These are phyloP conservation scores for Solanum boliviense DNA, from an alignment of 257 asterid species.

Conservation along the genomic window DNA sequence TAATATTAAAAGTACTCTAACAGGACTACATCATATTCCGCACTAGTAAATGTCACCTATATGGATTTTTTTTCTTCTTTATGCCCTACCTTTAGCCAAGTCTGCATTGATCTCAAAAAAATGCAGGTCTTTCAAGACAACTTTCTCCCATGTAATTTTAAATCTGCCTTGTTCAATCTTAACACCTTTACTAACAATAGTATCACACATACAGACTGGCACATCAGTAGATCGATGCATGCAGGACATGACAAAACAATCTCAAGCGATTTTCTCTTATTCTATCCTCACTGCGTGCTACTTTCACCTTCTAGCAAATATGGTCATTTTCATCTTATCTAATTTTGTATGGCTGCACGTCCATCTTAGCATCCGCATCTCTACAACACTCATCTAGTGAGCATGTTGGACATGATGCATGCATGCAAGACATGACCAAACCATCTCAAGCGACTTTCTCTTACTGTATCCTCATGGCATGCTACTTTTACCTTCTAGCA, in stretches of 20 bases:
- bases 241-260: background rate
- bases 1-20: background rate
- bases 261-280: background rate
- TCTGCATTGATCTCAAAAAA: background rate
- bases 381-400: background rate
- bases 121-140: background rate
- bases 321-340: background rate
- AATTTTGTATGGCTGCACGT: background rate
- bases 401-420: background rate
- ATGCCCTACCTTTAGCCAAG: background rate
- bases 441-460: background rate
- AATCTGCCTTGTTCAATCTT: background rate
- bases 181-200: background rate
- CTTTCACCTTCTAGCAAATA: background rate
- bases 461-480: background rate
- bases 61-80: background rate
- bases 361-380: background rate
- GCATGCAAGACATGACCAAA: background rate
- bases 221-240: background rate
- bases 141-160: background rate
- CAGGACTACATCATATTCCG: background rate
- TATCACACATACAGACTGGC: background rate
- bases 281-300: background rate
- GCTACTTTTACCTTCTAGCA: background rate
- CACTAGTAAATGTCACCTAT: background rate